Percentiles rank a stretch among this genome's conserved stretches.
These are phyloP conservation scores for Vaccinium corymbosum DNA, from an alignment of 148 eudicot species.

Conservation along the genomic window DNA sequence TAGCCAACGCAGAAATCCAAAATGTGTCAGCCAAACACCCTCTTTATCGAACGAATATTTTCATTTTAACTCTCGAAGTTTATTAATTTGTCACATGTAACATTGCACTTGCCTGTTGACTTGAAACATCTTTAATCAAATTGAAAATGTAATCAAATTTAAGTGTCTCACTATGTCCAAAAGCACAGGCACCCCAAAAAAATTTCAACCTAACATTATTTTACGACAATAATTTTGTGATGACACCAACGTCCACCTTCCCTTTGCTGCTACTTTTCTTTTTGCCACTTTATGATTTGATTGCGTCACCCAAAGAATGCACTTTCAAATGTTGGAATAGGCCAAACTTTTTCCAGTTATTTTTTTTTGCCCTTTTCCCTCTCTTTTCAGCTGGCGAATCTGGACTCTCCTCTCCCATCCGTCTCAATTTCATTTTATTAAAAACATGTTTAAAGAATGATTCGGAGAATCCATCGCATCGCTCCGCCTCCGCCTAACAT, in stretches of 20 bases:
- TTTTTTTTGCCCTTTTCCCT: background rate
- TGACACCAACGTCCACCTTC: background rate
- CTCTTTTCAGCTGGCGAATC: background rate
- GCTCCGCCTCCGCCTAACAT: too few species aligned
- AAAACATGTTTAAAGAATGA: too few species aligned
- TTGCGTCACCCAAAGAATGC: background rate
- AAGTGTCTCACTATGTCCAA: background rate
- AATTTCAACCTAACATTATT: background rate
- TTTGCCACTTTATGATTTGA: background rate
- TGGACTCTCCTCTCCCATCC: background rate
- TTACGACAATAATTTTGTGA: background rate
- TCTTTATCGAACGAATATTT: too few species aligned
- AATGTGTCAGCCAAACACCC: too few species aligned
- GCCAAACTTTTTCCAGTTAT: background rate
- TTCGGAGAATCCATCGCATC: too few species aligned
- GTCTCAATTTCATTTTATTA: too few species aligned
- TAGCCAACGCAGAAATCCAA: too few species aligned
- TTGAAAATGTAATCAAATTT: background rate
- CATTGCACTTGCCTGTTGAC: too few species aligned
- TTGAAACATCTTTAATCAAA: background rate
- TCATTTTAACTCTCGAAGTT: too few species aligned
- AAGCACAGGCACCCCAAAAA: background rate
- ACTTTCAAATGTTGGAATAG: background rate
- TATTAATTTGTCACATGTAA: too few species aligned
- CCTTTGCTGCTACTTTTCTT: background rate